Conservation (phyloP, 78 protist genomes). For the Monosiga brevicollis region DNA sequence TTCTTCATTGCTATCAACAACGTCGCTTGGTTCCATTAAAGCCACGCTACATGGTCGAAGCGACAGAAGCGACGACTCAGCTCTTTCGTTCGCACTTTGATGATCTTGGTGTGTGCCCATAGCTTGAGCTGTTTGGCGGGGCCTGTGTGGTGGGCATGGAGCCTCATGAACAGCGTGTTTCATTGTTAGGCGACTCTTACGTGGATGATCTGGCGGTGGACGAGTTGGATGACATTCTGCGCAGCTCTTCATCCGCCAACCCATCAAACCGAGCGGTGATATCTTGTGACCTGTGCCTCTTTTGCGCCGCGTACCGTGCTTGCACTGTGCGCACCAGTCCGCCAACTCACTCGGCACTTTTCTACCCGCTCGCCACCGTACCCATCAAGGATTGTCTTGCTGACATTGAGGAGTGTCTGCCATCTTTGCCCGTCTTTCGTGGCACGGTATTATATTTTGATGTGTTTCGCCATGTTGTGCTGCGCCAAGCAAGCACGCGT, state of each 20-base stretch:
- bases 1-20: background rate
- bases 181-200: background rate
- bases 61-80: too few species aligned
- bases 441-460: too few species aligned
- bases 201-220: background rate
- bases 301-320: background rate
- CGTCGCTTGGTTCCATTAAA: background rate
- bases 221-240: background rate
- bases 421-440: too few species aligned
- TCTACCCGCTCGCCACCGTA: background rate
- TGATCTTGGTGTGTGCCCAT: background rate
- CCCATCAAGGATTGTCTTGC: background rate
- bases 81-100: too few species aligned
- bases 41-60: background rate
- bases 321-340: background rate
- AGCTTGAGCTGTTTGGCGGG: background rate
- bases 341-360: too few species aligned
- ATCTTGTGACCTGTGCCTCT: background rate
- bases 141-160: background rate
- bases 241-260: background rate
- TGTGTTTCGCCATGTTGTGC: too few species aligned
- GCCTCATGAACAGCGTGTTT: background rate
- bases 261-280: too few species aligned
- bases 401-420: background rate
- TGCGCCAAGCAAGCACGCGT: too few species aligned